phyloP scores from a whole-genome alignment of 805 yeast genomes.

The Yarrowia sp. region DNA sequence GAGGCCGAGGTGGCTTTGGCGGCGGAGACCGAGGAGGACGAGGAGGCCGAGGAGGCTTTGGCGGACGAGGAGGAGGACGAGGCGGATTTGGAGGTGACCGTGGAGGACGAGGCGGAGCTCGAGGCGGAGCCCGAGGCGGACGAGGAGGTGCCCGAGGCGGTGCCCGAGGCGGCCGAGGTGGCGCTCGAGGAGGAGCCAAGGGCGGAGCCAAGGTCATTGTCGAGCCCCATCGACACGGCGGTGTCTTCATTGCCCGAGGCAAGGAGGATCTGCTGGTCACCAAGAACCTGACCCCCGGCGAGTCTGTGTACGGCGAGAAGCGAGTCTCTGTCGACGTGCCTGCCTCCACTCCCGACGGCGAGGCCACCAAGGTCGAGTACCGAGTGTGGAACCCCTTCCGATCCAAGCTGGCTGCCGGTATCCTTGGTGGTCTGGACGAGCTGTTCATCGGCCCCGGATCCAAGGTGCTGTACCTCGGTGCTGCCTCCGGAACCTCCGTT shows the following conservation, averaged over 20 bases:
- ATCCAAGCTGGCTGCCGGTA: constrained; percentile 99
- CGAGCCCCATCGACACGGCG: constrained; percentile 99
- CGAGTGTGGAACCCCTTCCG: constrained; percentile 99
- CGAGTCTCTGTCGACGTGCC: constrained; percentile 94
- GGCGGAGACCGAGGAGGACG: constrained; percentile 42
- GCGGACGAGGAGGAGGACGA: constrained; percentile 53
- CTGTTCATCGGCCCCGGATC: constrained; percentile 97
- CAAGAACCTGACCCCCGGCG: constrained; percentile 97
- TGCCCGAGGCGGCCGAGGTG: constrained; percentile 47
- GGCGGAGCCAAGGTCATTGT: constrained; percentile 85
- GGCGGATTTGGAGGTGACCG: constrained; percentile 59
- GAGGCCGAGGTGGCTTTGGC: constrained; percentile 54
- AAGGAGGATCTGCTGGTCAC: constrained; percentile 98
- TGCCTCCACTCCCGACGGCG: constrained; percentile 69
- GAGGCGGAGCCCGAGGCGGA: constrained; percentile 50
- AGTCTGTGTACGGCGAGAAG: constrained; percentile 98
- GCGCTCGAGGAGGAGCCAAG: constrained; percentile 58
- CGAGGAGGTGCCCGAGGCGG: constrained; percentile 47
- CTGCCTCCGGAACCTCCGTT: constrained; percentile 99
- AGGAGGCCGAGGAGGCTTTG: constrained; percentile 45
- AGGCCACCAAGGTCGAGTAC: constrained; percentile 91
- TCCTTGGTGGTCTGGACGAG: constrained; percentile 99
- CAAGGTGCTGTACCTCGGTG: constrained; percentile 97
- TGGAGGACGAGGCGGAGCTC: constrained; percentile 56
- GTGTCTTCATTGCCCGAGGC: constrained; percentile 98